phyloP scores from a whole-genome alignment of 371 early-diverging fungal species.

The Rhizopus arrhizus region DNA sequence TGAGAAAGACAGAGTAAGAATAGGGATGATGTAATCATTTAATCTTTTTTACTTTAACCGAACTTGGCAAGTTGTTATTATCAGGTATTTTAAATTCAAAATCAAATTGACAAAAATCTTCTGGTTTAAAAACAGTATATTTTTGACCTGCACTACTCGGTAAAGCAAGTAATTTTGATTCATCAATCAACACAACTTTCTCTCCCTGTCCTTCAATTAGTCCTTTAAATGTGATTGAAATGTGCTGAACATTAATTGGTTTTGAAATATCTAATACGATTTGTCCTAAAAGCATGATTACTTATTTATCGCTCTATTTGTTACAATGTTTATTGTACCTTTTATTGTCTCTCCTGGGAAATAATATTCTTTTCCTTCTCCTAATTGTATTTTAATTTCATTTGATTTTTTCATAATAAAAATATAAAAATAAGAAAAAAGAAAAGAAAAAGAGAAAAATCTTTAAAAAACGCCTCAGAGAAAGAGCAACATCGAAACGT shows the following conservation, averaged over 20 bases:
- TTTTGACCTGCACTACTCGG: conserved; percentile 10
- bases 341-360: conserved; percentile 21
- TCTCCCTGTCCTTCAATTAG: conserved; percentile 17
- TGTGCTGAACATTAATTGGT: conserved; percentile 17
- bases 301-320: background rate
- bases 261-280: conserved; percentile 14
- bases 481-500: too few relatives aligned
- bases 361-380: conserved; percentile 2
- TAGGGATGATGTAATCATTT: background rate
- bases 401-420: conserved; percentile 12
- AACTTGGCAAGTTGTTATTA: conserved; percentile 18
- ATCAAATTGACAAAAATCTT: conserved; percentile 3
- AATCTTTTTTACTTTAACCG: conserved; percentile 8
- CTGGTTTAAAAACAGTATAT: conserved; percentile 11
- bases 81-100: conserved; percentile 20
- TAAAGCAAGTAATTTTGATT: conserved; percentile 5
- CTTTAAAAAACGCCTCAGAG: too few relatives aligned
- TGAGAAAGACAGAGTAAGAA: background rate
- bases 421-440: background rate
- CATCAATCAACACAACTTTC: conserved; percentile 9
- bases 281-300: conserved; percentile 10
- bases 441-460: conserved; percentile 2
- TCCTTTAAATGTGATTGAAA: conserved; percentile 16
- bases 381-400: conserved; percentile 16
- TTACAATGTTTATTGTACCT: conserved; percentile 10